A percentile compares a stretch with the other conserved stretches of the same genome.
Conservation (phyloP, 208 protist genomes). For the Leishmania major region DNA sequence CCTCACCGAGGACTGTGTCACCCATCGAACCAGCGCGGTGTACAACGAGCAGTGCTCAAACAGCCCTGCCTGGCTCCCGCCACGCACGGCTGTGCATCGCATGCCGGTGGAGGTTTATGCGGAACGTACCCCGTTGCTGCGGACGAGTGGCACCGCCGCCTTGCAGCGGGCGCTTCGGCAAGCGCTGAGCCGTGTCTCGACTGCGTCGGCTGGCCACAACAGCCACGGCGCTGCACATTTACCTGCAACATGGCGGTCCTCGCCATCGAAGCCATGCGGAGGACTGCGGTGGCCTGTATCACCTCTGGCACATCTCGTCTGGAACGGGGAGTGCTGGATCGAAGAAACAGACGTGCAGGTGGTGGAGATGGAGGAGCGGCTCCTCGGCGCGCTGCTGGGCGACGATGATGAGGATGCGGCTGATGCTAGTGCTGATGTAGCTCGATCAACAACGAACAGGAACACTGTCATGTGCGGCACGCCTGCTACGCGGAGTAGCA, state of each 20-base stretch:
- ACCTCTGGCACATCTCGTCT: slow-evolving; percentile 10
- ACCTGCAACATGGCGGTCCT: neutral
- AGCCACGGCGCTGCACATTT: neutral
- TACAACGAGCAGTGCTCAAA: neutral
- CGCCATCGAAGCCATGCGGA: neutral
- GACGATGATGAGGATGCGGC: neutral
- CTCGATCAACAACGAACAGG: neutral
- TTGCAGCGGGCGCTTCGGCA: slow-evolving; percentile 8
- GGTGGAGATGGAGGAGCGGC: slow-evolving; percentile 11
- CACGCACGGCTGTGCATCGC: neutral
- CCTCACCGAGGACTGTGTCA: neutral
- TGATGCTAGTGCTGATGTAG: neutral
- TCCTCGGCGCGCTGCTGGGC: neutral
- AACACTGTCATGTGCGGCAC: neutral
- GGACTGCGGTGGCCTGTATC: neutral
- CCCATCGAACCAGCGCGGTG: neutral
- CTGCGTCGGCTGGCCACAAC: neutral
- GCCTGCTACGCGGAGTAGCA: neutral
- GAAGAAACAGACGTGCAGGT: slow-evolving; percentile 24
- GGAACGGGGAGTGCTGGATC: slow-evolving; percentile 20
- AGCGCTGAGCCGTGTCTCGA: neutral
- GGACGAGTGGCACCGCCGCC: neutral
- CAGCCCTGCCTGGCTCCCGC: neutral
- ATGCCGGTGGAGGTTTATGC: slow-evolving; percentile 22
- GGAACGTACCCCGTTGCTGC: slow-evolving; percentile 18